Base-by-base conservation (phyloP, 2,329 filamentous ascomycete genomes). In the Thielaviopsis euricoi region DNA sequence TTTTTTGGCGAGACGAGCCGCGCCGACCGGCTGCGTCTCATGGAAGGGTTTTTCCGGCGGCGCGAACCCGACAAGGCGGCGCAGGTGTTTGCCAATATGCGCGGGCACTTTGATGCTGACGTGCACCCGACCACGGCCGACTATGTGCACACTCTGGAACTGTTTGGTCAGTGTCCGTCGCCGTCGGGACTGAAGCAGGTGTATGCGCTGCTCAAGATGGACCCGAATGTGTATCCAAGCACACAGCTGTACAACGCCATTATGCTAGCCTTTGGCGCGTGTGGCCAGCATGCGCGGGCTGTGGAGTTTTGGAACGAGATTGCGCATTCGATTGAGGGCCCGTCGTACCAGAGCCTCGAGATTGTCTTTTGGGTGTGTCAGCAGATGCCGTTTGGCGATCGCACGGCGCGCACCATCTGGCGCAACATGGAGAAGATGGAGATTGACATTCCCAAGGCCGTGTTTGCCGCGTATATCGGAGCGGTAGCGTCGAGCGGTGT, bases 181-280 rank as follows among this genome's bases (percentile, higher is more conserved):
- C 29, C 71, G 1, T 82, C 87, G 58, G 82, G 82, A 49, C 72
- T 96, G 21, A 80, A 82, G 60, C 80, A 86, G 61, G 80, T 95
- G 1, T 86, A 95, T 72, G 95, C 96, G 67, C 91, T 95, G 81
- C 76, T 96, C 63, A 97, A 95, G 71, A 83, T 96, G 68, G 93
- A 98, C 68, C 78, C 83, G n/a, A 79, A 81, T 49, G 77, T 97
- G 43, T 82, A 90, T 64, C 77, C 85, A 4, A 83, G 79, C 64
- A 97, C 91, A 0, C 76, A 74, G 58, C 74, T 97, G 1, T 81
- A 85, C 64, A 97, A 95, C 65, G 82, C 86, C 0, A 73, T 97
- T 53, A 95, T 98, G 83, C 76, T 93, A 13, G 90, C 88, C 0
- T 91, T 95, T 66, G 81, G 82, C 1, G 78, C 80, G 1, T 86